Evolutionary conservation across 2,329 filamentous ascomycete genomes (phyloP).

Genomic region (Microsporum canis): DNA sequence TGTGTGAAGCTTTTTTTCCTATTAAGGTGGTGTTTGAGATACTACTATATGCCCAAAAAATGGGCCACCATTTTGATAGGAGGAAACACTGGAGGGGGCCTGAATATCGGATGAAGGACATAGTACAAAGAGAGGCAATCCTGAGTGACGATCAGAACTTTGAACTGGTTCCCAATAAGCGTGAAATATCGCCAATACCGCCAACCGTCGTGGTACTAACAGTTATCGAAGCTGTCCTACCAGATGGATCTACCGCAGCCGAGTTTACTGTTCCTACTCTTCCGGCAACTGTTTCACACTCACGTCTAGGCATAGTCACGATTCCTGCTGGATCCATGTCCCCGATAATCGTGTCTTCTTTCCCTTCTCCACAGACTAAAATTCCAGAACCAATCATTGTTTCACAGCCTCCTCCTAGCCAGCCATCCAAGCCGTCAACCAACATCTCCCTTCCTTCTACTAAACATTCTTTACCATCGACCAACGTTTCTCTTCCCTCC

Average conservation of each 20-base stretch:
- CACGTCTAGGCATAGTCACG: constrained; percentile 16
- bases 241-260: constrained; percentile 17
- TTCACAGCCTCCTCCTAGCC: background rate
- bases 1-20: background rate
- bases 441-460: background rate
- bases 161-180: background rate
- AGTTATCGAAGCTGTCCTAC: constrained; percentile 16
- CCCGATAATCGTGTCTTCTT: constrained; percentile 8
- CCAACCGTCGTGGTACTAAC: constrained; percentile 16
- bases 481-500: background rate
- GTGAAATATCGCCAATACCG: background rate
- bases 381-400: background rate
- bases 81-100: background rate
- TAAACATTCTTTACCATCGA: background rate
- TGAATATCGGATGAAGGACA: background rate
- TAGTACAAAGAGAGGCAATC: background rate
- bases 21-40: background rate
- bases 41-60: background rate
- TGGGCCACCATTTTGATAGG: background rate
- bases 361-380: constrained; percentile 5
- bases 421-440: background rate
- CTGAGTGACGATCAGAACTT: background rate
- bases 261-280: constrained; percentile 18
- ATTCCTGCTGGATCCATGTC: constrained; percentile 16
- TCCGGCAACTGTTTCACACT: constrained; percentile 18